phyloP scores from a whole-genome alignment of 2,329 filamentous ascomycete species.

The Parastagonospora nodorum region DNA sequence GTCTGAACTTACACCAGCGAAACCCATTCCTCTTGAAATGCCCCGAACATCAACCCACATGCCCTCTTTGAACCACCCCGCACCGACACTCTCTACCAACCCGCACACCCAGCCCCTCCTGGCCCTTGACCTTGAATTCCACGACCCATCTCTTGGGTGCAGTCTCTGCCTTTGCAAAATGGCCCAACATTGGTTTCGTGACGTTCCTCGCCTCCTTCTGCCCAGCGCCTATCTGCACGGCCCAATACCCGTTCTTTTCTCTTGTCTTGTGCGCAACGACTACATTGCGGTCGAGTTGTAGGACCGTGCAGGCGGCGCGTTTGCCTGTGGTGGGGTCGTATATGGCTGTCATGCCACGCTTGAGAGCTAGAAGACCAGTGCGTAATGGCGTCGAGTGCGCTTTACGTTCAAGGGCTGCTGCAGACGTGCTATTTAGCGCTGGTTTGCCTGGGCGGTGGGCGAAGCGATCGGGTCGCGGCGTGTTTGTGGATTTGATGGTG shows the following conservation, averaged over 20 bases:
- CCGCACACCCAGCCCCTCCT: constrained; percentile 71
- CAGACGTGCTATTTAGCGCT: constrained; percentile 60
- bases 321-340: constrained; percentile 77
- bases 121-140: constrained; percentile 83
- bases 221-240: constrained; percentile 86
- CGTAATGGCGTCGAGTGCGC: constrained; percentile 66
- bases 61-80: constrained; percentile 90
- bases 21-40: constrained; percentile 85
- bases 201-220: constrained; percentile 75
- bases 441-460: constrained; percentile 57
- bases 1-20: constrained; percentile 69
- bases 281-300: constrained; percentile 91
- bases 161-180: constrained; percentile 81
- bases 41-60: constrained; percentile 88
- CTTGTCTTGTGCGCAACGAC: constrained; percentile 86
- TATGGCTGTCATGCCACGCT: constrained; percentile 94
- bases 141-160: constrained; percentile 81
- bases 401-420: constrained; percentile 65
- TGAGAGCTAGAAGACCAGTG: constrained; percentile 81
- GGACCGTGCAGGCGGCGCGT: constrained; percentile 84
- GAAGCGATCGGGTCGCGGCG: constrained; percentile 57
- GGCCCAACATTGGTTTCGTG: constrained; percentile 81
- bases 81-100: constrained; percentile 76
- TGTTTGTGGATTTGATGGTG: constrained; percentile 62
- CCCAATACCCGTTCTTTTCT: constrained; percentile 85